Evolutionary conservation across 129 eudicot genomes (phyloP), one percentile per base, ranked within the genome.

Genomic region (Ambrosia artemisiifolia): DNA sequence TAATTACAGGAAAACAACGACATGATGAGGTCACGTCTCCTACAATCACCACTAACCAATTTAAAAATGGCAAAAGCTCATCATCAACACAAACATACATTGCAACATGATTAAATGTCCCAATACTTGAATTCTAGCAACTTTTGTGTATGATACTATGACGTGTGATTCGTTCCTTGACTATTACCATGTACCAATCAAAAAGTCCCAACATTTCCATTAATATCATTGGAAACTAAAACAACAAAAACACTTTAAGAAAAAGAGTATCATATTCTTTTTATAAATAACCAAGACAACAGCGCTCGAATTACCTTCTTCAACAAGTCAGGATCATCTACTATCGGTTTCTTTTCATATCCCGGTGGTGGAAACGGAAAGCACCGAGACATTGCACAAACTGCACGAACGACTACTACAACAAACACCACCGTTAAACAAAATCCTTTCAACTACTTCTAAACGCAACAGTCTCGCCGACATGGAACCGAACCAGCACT

Each of bases 281-380:
- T 11, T 67, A 14, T 67, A 9, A 57, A 18, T 13, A 48, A 34
- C 34, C 40, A 43, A 14, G 34, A 63, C 48, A 48, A 13, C 14
- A 69, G 35, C 13, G 59, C 36, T n/a, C 35, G 0, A 62, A 40
- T 60, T 77, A 89, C 96, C 89, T 89, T 85, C 79, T 89, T 82
- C 47, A 86, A 67, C 78, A 89, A 24, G 79, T 84, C 84, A 10
- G 62, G 47, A 32, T 81, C 91, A 11, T 88, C 96, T 18, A 70
- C 71, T 74, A 40, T 79, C n/a, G 72, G 80, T 81, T 83, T 89
- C 84, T 79, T 86, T 74, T 86, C 87, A 84, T 89, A 89, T 78
- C 96, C 96, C 17, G 92, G 96, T 36, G 96, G 96, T 59, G 88
- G 88, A 77, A 87, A 85, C 6, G 92, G 88, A 83, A 90, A 85